Evolutionary conservation across 768 basidiomycete species (phyloP).

Genomic region (Boletus reticulatus): DNA sequence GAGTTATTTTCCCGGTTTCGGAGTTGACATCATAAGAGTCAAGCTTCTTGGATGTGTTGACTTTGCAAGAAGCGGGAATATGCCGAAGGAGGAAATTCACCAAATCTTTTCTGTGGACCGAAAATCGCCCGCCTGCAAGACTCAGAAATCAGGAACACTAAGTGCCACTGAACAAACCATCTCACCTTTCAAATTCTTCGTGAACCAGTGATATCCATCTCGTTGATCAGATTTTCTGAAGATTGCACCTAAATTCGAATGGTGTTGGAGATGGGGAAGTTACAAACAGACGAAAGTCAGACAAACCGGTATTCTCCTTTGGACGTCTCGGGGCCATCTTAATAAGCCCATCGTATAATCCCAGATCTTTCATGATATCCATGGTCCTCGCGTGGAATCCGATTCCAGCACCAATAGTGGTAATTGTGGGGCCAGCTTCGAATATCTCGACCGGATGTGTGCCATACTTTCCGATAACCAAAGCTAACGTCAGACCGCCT

Average conservation of each 20-base stretch:
- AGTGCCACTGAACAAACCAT: background rate
- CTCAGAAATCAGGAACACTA: background rate
- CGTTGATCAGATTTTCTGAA: slow-evolving; percentile 36
- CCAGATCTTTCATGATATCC: slow-evolving; percentile 39
- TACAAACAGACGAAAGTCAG: background rate
- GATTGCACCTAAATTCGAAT: slow-evolving; percentile 14
- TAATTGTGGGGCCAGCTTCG: slow-evolving; percentile 39
- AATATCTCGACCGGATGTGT: slow-evolving; percentile 38
- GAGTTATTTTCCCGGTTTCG: slow-evolving; percentile 21
- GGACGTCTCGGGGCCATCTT: slow-evolving; percentile 15
- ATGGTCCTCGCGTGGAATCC: slow-evolving; percentile 46
- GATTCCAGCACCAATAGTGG: slow-evolving; percentile 46
- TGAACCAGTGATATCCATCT: slow-evolving; percentile 31
- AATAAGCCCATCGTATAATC: slow-evolving; percentile 34
- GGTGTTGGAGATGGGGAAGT: background rate
- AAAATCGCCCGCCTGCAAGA: slow-evolving; percentile 21
- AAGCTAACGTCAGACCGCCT: slow-evolving; percentile 35
- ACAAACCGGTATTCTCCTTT: slow-evolving; percentile 22
- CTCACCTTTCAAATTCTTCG: slow-evolving; percentile 25
- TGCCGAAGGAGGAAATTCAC: slow-evolving; percentile 32
- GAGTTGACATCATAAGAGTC: slow-evolving; percentile 26
- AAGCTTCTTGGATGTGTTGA: slow-evolving; percentile 38
- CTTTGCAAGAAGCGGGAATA: slow-evolving; percentile 24
- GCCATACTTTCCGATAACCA: slow-evolving; percentile 26
- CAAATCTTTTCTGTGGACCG: slow-evolving; percentile 39